These are phyloP conservation scores for Thraustochytrium sp. DNA, from an alignment of 352 stramenopile species.

Conservation along the genomic window DNA sequence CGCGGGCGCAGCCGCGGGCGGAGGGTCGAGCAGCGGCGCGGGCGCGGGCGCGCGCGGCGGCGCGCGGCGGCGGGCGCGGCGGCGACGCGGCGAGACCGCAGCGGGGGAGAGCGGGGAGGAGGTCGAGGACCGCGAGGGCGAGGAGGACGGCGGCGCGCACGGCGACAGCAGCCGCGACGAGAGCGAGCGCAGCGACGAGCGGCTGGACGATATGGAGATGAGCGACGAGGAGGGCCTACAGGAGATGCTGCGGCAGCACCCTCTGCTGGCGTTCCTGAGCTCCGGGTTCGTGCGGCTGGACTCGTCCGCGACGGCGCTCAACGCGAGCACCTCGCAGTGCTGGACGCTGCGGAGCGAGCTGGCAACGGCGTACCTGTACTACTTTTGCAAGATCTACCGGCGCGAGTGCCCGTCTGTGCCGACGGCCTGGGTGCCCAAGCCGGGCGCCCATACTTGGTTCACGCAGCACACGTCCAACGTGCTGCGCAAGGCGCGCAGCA, in stretches of 20 bases:
- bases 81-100: too few relatives aligned
- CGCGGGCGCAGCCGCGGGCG: too few relatives aligned
- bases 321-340: conserved; percentile 1
- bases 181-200: conserved; percentile 17
- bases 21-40: too few relatives aligned
- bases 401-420: not conserved
- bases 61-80: too few relatives aligned
- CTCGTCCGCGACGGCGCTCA: not conserved
- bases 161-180: too few relatives aligned
- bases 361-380: conserved; percentile 4
- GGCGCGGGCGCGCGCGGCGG: too few relatives aligned
- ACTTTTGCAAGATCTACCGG: conserved; percentile 18
- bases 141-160: too few relatives aligned
- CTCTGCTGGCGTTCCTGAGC: conserved; percentile 13
- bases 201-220: not conserved
- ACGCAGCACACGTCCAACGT: not conserved
- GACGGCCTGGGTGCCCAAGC: not conserved
- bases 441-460: not conserved
- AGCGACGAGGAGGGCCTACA: not conserved
- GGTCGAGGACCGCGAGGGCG: too few relatives aligned
- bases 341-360: conserved; percentile 9
- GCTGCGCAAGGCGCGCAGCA: conserved; percentile 1
- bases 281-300: not conserved
- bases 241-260: not conserved
- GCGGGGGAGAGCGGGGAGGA: too few relatives aligned